Evolutionary conservation across 2,329 filamentous ascomycete species (phyloP), one percentile per base, ranked within the genome.

Genomic region (Alternaria rosae): DNA sequence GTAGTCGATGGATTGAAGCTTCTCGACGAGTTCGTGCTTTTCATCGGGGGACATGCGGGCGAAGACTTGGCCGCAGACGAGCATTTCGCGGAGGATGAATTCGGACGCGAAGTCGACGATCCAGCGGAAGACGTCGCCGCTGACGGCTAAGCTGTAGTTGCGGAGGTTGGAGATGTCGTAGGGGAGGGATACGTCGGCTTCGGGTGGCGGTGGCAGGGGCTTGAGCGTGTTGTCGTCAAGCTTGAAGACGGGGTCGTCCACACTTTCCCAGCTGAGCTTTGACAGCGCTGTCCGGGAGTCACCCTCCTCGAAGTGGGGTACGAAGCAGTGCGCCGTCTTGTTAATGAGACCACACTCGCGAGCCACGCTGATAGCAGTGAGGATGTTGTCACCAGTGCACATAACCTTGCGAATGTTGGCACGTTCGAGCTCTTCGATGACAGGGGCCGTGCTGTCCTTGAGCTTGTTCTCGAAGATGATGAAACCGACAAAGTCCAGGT

Each of bases 381-480:
- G 82, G 65, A 98, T 98, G 70, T 99, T 99, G 83, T 99, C 95
- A 28, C 95, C 95, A 0, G 95, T 99, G 65, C 96, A 96, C 95
- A 99, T 99, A 54, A 97, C 89, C 26, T 91, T 91, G 35, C 92
- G 88, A 68, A 99, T 97, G 58, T 91, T 91, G 8, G 96, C 94
- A 54, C 90, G 85, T 30, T 88, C 86, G 4, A 99, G 85, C 80
- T 98, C 94, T 58, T 91, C 86, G 25, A 99, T 88, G 32, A 97
- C 91, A 2, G 86, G 86, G 2, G 92, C 86, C 0, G 94, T 97
- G 20, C 88, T 93, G 2, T 92, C 90, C 79, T 99, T 99, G 64
- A 99, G 83, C 81, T 99, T 99, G 82, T 99, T 99, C 81, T 99
- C 95, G 71, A 99, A 99, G 56, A 99, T 91, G 75, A 99, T 98